phyloP scores from a whole-genome alignment of 495 filamentous ascomycete genomes.

The Immersiella caudata region DNA sequence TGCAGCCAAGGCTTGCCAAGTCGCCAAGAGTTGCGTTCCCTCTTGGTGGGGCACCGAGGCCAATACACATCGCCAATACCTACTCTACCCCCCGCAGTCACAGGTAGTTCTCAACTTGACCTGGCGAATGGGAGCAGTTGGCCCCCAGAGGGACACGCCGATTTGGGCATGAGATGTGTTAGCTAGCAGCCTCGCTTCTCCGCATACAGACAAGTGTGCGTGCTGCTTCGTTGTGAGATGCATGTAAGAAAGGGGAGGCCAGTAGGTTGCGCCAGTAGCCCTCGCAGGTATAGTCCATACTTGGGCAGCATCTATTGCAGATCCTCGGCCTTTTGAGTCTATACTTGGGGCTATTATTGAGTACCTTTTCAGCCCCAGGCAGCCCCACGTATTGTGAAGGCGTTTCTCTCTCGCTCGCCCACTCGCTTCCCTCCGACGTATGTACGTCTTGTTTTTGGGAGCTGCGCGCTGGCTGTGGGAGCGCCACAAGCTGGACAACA shows the following conservation, averaged over 20 bases:
- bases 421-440: background rate
- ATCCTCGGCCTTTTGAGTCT: background rate
- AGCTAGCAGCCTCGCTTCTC: background rate
- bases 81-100: background rate
- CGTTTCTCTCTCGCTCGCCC: background rate
- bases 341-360: conserved; percentile 1
- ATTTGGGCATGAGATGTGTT: background rate
- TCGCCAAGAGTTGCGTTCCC: background rate
- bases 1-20: background rate
- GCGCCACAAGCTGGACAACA: background rate
- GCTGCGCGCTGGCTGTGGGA: background rate
- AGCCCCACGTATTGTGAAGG: background rate
- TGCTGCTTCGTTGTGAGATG: background rate
- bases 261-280: background rate
- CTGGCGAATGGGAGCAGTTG: background rate
- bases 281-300: too few species aligned
- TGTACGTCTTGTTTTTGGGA: background rate
- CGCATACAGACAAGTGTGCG: background rate
- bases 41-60: background rate
- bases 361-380: background rate
- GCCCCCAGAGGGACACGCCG: background rate
- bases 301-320: background rate
- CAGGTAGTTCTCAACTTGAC: background rate
- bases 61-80: background rate
- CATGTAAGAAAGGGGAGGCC: background rate